A percentile compares a stretch with the other conserved stretches of the same genome.
phyloP scores from a whole-genome alignment of 2,329 filamentous ascomycete genomes.

The Calonectria multiphialidica region DNA sequence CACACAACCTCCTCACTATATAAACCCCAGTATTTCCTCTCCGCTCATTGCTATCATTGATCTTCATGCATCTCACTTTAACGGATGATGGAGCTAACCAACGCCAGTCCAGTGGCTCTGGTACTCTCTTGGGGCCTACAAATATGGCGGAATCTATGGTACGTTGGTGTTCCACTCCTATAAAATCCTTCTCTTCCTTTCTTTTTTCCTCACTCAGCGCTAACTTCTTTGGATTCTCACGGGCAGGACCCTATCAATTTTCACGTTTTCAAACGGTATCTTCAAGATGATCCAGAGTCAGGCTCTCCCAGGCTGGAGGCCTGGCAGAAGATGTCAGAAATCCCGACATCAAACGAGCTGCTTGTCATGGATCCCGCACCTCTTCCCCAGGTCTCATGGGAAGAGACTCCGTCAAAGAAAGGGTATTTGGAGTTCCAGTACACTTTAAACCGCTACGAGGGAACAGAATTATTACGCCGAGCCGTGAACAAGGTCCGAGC shows the following conservation, averaged over 20 bases:
- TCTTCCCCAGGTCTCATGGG: constrained; percentile 22
- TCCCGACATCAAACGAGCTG: constrained; percentile 41
- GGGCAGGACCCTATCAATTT: neutral
- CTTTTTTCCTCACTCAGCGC: neutral
- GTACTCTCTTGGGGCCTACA: neutral
- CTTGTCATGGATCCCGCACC: constrained; percentile 31
- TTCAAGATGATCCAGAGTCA: neutral
- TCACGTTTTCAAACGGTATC: constrained; percentile 18
- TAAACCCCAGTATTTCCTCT: neutral
- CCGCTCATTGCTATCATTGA: neutral
- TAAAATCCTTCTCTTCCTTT: neutral
- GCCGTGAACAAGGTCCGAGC: constrained; percentile 70
- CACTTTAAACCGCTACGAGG: constrained; percentile 80
- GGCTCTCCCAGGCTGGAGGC: neutral
- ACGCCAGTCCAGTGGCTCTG: neutral
- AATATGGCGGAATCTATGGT: neutral
- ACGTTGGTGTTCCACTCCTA: neutral
- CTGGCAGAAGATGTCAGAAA: constrained; percentile 36
- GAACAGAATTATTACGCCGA: constrained; percentile 75
- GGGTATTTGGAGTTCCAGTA: constrained; percentile 82
- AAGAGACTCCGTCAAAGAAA: constrained; percentile 24
- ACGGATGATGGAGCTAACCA: neutral
- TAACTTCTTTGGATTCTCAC: neutral
- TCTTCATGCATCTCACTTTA: neutral
- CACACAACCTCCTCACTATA: neutral